Conservation (phyloP, 108 stramenopile species). For the Seminavis robusta region DNA sequence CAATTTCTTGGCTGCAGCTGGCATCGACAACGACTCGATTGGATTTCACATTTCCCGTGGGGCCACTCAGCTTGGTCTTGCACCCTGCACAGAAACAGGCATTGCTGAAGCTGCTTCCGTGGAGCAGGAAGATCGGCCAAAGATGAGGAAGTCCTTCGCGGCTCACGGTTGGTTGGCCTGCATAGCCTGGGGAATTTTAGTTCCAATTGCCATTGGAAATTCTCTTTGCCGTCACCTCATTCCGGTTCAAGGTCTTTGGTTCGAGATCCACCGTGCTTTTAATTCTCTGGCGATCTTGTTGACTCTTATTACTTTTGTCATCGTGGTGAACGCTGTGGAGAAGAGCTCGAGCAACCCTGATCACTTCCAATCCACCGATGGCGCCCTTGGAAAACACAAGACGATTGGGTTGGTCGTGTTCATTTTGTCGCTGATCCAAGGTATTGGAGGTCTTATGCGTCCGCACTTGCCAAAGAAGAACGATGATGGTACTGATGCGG, state of each 20-base stretch:
- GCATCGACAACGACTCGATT: slow-evolving; percentile 28
- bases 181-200: slow-evolving; percentile 60
- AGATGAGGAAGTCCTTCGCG: too few species aligned
- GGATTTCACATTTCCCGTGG: slow-evolving; percentile 31
- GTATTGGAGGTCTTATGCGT: slow-evolving; percentile 29
- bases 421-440: slow-evolving; percentile 36
- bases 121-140: too few species aligned
- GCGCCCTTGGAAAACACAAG: slow-evolving; percentile 20
- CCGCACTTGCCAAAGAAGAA: slow-evolving; percentile 34
- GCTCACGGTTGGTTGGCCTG: slow-evolving; percentile 62
- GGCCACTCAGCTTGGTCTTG: background rate
- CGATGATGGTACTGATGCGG: too few species aligned
- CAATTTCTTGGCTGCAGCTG: slow-evolving; percentile 44
- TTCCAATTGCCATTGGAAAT: slow-evolving; percentile 57
- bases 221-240: slow-evolving; percentile 40
- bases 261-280: slow-evolving; percentile 34
- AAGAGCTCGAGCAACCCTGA: slow-evolving; percentile 5
- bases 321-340: slow-evolving; percentile 39
- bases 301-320: slow-evolving; percentile 31
- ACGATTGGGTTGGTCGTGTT: slow-evolving; percentile 42
- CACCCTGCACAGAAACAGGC: background rate
- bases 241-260: slow-evolving; percentile 30
- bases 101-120: too few species aligned
- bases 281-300: slow-evolving; percentile 25
- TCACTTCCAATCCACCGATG: slow-evolving; percentile 26